phyloP scores from a whole-genome alignment of 257 asterid species.

The Linderniella brevidens region DNA sequence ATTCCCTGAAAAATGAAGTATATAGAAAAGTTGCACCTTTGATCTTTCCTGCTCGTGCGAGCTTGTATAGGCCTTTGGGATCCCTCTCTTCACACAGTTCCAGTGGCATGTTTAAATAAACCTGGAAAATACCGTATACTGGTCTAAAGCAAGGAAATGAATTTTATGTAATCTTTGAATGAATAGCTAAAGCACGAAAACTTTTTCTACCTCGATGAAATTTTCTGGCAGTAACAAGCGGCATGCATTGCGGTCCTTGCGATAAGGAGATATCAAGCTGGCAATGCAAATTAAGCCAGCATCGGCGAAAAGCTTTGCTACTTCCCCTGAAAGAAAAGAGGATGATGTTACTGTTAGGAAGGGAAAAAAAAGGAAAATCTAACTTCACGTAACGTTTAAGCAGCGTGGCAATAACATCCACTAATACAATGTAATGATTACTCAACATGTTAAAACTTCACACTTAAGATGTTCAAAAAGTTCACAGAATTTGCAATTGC shows the following conservation, averaged over 20 bases:
- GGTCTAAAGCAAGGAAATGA: neutral
- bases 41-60: constrained; percentile 88
- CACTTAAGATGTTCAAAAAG: too few species aligned
- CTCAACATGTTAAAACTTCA: too few species aligned
- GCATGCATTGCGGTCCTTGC: constrained; percentile 91
- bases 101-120: constrained; percentile 80
- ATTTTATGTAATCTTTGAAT: constrained; percentile 6
- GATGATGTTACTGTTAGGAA: constrained; percentile 2
- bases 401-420: too few species aligned
- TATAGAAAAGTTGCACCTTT: constrained; percentile 31
- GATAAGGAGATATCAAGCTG: constrained; percentile 89
- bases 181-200: neutral
- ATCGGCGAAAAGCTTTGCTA: constrained; percentile 93
- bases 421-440: too few species aligned
- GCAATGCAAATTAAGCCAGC: constrained; percentile 95
- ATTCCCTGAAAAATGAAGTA: neutral
- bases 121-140: constrained; percentile 21
- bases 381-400: neutral
- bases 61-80: constrained; percentile 96
- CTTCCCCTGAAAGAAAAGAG: constrained; percentile 48
- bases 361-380: neutral
- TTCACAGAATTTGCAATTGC: too few species aligned
- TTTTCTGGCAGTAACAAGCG: constrained; percentile 57
- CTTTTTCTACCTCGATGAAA: constrained; percentile 71
- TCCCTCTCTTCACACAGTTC: constrained; percentile 84